Base-by-base conservation (phyloP, 2,329 filamentous ascomycete species). In the Nannizzia gypsea region DNA sequence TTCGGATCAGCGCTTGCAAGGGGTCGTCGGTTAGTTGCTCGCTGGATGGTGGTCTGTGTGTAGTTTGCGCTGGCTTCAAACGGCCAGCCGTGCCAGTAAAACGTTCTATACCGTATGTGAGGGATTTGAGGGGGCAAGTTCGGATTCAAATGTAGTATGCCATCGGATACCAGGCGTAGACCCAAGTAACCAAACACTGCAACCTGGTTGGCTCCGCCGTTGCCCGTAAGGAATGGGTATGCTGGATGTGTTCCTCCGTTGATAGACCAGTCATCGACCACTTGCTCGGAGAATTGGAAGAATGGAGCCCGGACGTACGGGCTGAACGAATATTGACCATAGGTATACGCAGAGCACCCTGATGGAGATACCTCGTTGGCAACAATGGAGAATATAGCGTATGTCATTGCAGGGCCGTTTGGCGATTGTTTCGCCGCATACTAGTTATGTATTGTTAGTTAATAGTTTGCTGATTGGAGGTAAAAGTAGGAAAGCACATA, bases 401-500 rank as follows among this genome's bases (percentile, higher is more conserved):
- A 89, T 1, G 86, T 88, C 86, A 89, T 89, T 2, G 82, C 86
- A 0, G 86, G 86, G 0, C 86, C 86, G 64, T 87, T 79, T 1
- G 80, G 73, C 0, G 84, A 86, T 70, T 88, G 85, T 59, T 83
- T 85, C 50, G 81, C 81, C 3, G 86, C 84, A 66, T 88, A 88
- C 76, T 79, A 61, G n/a, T n/a, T 26, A 55, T 17, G 3, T 1
- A 20, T 11, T 13, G 31, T 36, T 36, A 36, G 31, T 9, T 11
- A 34, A 34, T 6, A 8, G 5, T 34, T 34, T 9, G 11, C 28
- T 31, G n/a, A n/a, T 11, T 34, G 31, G 11, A 11, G 31, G 5
- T 34, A 11, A 34, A 34, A 34, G 31, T 11, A 34, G 6, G 13
- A 36, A 54, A 26, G 34, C 1, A 48, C 74, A 65, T 66, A 79